Evolutionary conservation across 2,329 filamentous ascomycete species (phyloP), one percentile per base, ranked within the genome.

Genomic region (Bretziella fagacearum): DNA sequence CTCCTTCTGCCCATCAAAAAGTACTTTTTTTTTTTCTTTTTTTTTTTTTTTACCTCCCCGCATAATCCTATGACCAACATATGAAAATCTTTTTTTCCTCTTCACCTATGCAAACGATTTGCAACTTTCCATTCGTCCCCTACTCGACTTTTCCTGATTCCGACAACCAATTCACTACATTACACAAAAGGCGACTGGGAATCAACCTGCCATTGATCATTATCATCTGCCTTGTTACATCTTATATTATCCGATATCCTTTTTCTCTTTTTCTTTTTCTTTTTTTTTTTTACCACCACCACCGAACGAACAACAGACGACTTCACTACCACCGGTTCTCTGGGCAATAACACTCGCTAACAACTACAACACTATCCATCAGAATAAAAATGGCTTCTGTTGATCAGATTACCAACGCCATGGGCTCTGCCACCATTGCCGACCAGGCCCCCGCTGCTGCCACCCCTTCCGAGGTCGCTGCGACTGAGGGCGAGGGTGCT

Each of bases 381-480:
- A 50, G 48, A 23, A 32, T 50, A 25, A 71, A 66, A 65, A 81
- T 81, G 74, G 70, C 74, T 66, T 73, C 74, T 76, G 75, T 80
- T 70, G 81, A 83, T 58, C 82, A 85, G 79, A 81, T 86, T 65
- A 75, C 79, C 68, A 70, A 76, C 66, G 83, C 91, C 62, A 79
- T 81, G 59, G 69, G 73, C 65, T 84, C 79, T 67, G 67, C 79
- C 60, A 72, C 74, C 63, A 70, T 84, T 62, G 77, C 82, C 61
- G 72, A 74, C 57, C 68, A 69, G 57, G 79, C 80, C 60, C 76
- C 77, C 65, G 73, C 70, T 62, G 73, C 72, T 62, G 72, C 74
- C 54, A 67, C 80, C 58, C 67, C 74, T 62, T 70, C 87, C 69
- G 82, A 89, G 69, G 87, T 85, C 65, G 78, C 74, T 62, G 76